These are phyloP conservation scores for Saccharomyces hybrid DNA, from an alignment of 1,139 yeast genomes.

Conservation along the genomic window DNA sequence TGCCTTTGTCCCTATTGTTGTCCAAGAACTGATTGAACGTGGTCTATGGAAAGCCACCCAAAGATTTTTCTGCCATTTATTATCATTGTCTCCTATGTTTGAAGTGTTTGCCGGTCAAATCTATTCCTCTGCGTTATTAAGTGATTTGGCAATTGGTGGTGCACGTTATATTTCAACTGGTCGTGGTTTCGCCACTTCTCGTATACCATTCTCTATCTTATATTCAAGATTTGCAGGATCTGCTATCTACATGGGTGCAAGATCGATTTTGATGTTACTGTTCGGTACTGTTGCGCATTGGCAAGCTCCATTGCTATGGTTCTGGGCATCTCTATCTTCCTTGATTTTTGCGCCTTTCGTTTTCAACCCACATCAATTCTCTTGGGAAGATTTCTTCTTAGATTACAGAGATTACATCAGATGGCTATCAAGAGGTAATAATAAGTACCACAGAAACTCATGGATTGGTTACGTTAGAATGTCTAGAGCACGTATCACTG, in stretches of 20 bases:
- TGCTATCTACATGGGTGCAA: slow-evolving; percentile 92
- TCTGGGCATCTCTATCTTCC: slow-evolving; percentile 92
- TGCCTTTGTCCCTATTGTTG: slow-evolving; percentile 90
- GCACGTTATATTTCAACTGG: slow-evolving; percentile 98
- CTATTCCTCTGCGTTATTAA: slow-evolving; percentile 81
- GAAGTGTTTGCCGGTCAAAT: slow-evolving; percentile 98
- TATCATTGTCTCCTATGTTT: slow-evolving; percentile 89
- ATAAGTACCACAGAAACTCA: slow-evolving; percentile 97
- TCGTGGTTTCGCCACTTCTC: slow-evolving; percentile 98
- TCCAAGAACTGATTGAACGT: slow-evolving; percentile 94
- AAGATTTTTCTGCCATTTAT: slow-evolving; percentile 83
- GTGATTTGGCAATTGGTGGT: slow-evolving; percentile 97
- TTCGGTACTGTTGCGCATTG: slow-evolving; percentile 91
- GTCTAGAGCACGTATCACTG: slow-evolving; percentile 94
- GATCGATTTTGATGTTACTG: slow-evolving; percentile 78
- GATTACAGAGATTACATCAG: slow-evolving; percentile 97
- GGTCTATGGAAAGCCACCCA: slow-evolving; percentile 94
- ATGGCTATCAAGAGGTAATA: slow-evolving; percentile 98
- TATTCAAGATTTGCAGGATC: slow-evolving; percentile 97
- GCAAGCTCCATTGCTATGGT: slow-evolving; percentile 97
- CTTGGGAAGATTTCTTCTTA: slow-evolving; percentile 97
- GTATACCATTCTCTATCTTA: slow-evolving; percentile 92
- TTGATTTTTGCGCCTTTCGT: slow-evolving; percentile 89
- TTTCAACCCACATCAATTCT: slow-evolving; percentile 97
- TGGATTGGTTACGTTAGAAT: slow-evolving; percentile 98